A percentile compares a stretch with the other conserved stretches of the same genome.
These are phyloP conservation scores for Ceratorhiza oryzae-sativae DNA, from an alignment of 1,284 basidiomycete genomes.

Conservation along the genomic window DNA sequence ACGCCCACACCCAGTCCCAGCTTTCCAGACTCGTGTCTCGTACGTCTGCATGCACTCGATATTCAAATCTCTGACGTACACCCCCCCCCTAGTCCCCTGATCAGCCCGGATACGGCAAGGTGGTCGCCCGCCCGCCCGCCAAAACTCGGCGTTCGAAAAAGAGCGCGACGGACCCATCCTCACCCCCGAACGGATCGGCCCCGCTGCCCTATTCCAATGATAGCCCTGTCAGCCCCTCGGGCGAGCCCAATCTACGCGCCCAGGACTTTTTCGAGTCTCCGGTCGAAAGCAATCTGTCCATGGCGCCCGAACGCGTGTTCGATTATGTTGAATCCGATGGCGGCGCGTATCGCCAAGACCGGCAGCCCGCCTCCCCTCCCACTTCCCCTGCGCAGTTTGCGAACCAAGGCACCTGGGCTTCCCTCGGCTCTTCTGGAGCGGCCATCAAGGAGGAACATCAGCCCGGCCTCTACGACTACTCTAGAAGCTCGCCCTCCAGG, in stretches of 20 bases:
- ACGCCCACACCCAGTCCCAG: slow-evolving; percentile 54
- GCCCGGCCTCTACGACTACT: not conserved
- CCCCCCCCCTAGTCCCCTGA: slow-evolving; percentile 60
- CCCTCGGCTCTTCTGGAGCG: slow-evolving; percentile 3
- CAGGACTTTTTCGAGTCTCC: slow-evolving; percentile 10
- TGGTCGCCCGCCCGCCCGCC: slow-evolving; percentile 19
- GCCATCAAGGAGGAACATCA: slow-evolving; percentile 13
- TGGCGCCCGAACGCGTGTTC: slow-evolving; percentile 21
- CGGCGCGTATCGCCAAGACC: not conserved
- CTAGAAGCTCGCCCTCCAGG: not conserved
- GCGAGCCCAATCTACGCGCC: not conserved
- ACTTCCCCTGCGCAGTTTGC: not conserved
- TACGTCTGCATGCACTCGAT: not conserved
- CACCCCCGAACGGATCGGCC: not conserved
- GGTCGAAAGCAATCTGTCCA: slow-evolving; percentile 1
- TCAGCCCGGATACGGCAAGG: slow-evolving; percentile 73
- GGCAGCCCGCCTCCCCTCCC: not conserved
- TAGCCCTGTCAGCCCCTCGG: slow-evolving; percentile 2
- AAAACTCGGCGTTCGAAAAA: slow-evolving; percentile 25
- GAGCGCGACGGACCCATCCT: not conserved
- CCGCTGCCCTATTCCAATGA: slow-evolving; percentile 14
- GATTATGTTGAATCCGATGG: not conserved
- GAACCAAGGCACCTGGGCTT: slow-evolving; percentile 10
- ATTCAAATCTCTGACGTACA: not conserved
- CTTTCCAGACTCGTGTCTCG: slow-evolving; percentile 75